Conservation (phyloP, 2,329 filamentous ascomycete genomes). For the Phaeosphaeriaceae sp. region DNA sequence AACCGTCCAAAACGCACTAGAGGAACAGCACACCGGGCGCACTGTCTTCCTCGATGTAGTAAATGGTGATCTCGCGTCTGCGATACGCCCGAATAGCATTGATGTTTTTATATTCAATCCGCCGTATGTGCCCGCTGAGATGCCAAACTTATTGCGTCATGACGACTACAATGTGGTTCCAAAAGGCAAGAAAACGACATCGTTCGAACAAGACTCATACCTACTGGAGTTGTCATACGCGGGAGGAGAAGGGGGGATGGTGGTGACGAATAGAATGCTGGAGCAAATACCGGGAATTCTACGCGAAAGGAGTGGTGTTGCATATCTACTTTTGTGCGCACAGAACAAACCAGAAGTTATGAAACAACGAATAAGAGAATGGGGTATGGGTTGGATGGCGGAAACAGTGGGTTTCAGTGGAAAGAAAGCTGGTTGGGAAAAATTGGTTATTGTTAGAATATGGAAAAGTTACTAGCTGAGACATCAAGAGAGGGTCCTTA, state of each 20-base stretch:
- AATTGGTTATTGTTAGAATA: constrained; percentile 84
- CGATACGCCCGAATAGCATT: constrained; percentile 65
- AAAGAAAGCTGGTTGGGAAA: constrained; percentile 92
- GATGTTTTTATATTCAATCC: constrained; percentile 96
- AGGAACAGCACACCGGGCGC: constrained; percentile 30
- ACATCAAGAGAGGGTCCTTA: not conserved
- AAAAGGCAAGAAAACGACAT: constrained; percentile 29
- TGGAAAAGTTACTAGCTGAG: constrained; percentile 61
- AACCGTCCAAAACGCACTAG: constrained; percentile 66
- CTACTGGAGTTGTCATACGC: constrained; percentile 87
- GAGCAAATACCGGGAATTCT: constrained; percentile 70
- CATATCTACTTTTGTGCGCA: constrained; percentile 87
- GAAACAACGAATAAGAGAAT: constrained; percentile 64
- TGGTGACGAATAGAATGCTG: constrained; percentile 83
- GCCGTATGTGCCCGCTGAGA: constrained; percentile 88
- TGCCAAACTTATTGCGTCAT: constrained; percentile 64
- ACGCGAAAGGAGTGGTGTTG: constrained; percentile 70
- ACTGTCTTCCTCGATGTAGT: constrained; percentile 68
- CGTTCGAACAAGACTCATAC: constrained; percentile 81
- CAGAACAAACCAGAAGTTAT: constrained; percentile 85
- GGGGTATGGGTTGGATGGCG: constrained; percentile 71
- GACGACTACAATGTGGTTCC: constrained; percentile 36
- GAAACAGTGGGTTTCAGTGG: constrained; percentile 83
- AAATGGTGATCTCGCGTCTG: constrained; percentile 71
- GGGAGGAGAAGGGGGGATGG: constrained; percentile 90